Evolutionary conservation across 352 stramenopile genomes (phyloP).

Genomic region (Globisporangium splendens): DNA sequence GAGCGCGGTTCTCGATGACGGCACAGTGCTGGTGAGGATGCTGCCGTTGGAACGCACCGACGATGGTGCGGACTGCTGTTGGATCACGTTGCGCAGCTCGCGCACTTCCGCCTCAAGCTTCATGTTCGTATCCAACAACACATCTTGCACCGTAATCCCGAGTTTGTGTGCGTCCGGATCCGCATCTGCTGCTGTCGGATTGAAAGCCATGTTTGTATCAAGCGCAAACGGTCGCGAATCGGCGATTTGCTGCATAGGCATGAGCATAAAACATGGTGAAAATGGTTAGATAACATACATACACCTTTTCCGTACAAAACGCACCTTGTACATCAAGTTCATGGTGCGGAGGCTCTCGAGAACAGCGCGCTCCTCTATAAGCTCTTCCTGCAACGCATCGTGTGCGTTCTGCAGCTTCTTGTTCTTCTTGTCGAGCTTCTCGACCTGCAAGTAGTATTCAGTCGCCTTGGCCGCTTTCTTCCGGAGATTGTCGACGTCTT

Average conservation of each 20-base stretch:
- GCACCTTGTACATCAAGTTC: slow-evolving; percentile 64
- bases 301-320: neutral
- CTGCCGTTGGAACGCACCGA: slow-evolving; percentile 10
- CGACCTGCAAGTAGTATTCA: slow-evolving; percentile 36
- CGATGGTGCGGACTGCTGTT: slow-evolving; percentile 4
- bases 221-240: slow-evolving; percentile 45
- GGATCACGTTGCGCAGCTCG: slow-evolving; percentile 23
- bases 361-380: slow-evolving; percentile 56
- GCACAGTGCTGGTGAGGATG: slow-evolving; percentile 6
- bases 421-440: slow-evolving; percentile 58
- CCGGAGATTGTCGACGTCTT: slow-evolving; percentile 44
- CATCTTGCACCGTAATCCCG: slow-evolving; percentile 41
- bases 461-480: slow-evolving; percentile 35
- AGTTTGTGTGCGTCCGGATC: slow-evolving; percentile 21
- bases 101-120: slow-evolving; percentile 42
- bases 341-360: slow-evolving; percentile 65
- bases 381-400: slow-evolving; percentile 55
- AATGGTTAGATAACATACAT: neutral
- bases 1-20: slow-evolving; percentile 4
- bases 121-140: slow-evolving; percentile 54
- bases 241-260: slow-evolving; percentile 37
- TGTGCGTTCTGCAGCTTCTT: slow-evolving; percentile 51
- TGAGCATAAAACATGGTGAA: neutral
- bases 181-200: slow-evolving; percentile 14
- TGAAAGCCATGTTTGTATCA: slow-evolving; percentile 12